Evolutionary conservation across 768 basidiomycete species (phyloP).

Genomic region (Thelephora ganbajun): DNA sequence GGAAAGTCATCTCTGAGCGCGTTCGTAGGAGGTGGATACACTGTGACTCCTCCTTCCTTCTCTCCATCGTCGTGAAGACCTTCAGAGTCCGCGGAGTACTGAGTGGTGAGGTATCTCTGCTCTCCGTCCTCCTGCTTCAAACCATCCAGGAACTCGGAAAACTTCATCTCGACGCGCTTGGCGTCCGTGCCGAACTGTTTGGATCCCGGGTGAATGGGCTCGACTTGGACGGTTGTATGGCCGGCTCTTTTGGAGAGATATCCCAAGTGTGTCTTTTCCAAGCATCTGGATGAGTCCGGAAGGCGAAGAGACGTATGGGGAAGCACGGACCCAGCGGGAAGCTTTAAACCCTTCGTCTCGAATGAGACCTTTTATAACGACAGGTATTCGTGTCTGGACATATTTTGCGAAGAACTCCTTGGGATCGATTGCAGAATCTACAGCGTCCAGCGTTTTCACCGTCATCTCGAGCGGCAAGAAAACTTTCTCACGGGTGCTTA

Average conservation of each 20-base stretch:
- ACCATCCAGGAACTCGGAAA: slow-evolving; percentile 12
- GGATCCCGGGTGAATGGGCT: slow-evolving; percentile 14
- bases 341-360: slow-evolving; percentile 14
- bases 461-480: no score
- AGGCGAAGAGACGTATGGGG: background rate
- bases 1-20: slow-evolving; percentile 16
- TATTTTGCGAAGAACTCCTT: slow-evolving; percentile 12
- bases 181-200: slow-evolving; percentile 18
- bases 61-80: slow-evolving; percentile 6
- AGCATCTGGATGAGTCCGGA: background rate
- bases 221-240: slow-evolving; percentile 12
- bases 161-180: slow-evolving; percentile 12
- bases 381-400: slow-evolving; percentile 13
- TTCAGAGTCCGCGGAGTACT: slow-evolving; percentile 14
- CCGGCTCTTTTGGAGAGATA: slow-evolving; percentile 15
- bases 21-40: slow-evolving; percentile 16
- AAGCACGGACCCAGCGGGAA: slow-evolving; percentile 12
- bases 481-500: no score
- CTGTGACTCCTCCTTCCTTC: slow-evolving; percentile 3
- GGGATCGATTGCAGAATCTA: slow-evolving; percentile 7
- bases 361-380: slow-evolving; percentile 13
- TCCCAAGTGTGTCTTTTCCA: slow-evolving; percentile 11
- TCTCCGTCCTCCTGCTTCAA: slow-evolving; percentile 10
- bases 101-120: slow-evolving; percentile 16
- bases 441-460: slow-evolving; percentile 4